These are phyloP conservation scores for Cryptosporidium parvum DNA, from an alignment of 169 alveolate species.

Conservation along the genomic window DNA sequence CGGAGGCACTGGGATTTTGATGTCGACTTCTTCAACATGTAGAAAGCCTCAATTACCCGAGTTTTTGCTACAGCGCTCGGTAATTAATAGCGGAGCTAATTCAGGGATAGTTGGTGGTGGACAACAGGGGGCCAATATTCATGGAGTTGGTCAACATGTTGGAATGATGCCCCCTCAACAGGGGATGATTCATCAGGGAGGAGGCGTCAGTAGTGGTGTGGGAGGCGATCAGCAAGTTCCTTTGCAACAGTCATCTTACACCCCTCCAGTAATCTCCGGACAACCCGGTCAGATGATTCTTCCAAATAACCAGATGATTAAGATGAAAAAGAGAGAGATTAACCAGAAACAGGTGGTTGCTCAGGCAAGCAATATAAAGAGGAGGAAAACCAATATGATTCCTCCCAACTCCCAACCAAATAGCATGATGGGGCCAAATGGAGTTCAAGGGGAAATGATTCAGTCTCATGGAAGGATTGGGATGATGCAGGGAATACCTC, in stretches of 20 bases:
- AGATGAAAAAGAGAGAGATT: slow-evolving; percentile 60
- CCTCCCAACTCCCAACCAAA: neutral
- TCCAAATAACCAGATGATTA: slow-evolving; percentile 31
- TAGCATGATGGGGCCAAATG: slow-evolving; percentile 2
- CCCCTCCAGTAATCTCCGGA: slow-evolving; percentile 34
- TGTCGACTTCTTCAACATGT: slow-evolving; percentile 68
- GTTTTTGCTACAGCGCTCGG: slow-evolving; percentile 70
- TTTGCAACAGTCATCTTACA: slow-evolving; percentile 24
- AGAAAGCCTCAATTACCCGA: slow-evolving; percentile 74
- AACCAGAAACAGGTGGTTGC: slow-evolving; percentile 13
- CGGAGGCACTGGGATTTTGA: slow-evolving; percentile 72
- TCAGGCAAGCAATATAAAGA: slow-evolving; percentile 15
- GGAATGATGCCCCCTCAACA: slow-evolving; percentile 16
- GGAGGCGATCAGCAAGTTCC: slow-evolving; percentile 9
- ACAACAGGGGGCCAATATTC: slow-evolving; percentile 1
- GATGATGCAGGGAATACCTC: slow-evolving; percentile 2
- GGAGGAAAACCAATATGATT: slow-evolving; percentile 43
- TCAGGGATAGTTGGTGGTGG: neutral
- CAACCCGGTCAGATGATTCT: slow-evolving; percentile 36
- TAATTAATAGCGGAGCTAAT: neutral
- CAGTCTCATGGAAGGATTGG: slow-evolving; percentile 7
- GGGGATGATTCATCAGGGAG: neutral
- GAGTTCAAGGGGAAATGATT: slow-evolving; percentile 15
- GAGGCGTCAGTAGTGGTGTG: neutral
- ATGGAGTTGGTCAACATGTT: neutral